Base-by-base conservation (phyloP, 768 basidiomycete species). In the Pulveroboletus ravenelii region DNA sequence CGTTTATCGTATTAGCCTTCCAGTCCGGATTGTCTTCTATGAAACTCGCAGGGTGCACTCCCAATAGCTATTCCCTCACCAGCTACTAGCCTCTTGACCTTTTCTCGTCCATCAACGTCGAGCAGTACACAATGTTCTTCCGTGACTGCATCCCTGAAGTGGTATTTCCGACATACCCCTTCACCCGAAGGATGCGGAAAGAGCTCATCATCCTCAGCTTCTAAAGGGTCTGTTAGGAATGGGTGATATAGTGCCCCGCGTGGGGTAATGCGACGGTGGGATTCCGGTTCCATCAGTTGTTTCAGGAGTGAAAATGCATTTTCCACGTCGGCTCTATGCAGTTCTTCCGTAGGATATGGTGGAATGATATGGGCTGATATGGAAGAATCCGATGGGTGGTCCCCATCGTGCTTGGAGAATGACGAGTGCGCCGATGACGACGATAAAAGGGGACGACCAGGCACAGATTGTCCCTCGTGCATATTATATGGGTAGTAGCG, bases 201-300 rank as follows among this genome's bases (percentile, higher is more conserved):
- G 55, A 77, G 78, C 50, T 78, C 81, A 50, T 88, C 85, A 47
- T 89, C 85, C 30, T 75, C 77, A 3, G 57, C 59, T 29, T 70
- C 74, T 17, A 72, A 75, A 0, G 68, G 62, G 41, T 78, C 80
- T 29, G 60, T 55, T 10, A 97, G 74, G 69, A 96, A 97, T 0
- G 80, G 77, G 61, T 97, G 93, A 51, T 78, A 78, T 41, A 98
- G 75, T 15, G 87, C 90, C 7, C 79, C 73, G 15, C 77, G 75
- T 3, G 94, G 90, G 4, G 89, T 92, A 48, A 84, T 78, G 18
- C 94, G 80, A 47, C 79, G 81, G 18, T 82, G 84, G 7, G 85
- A 82, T 62, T 93, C 90, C 1, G 89, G 82, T 36, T 87, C 76
- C 62, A 99, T 75, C 17, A 91, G 69, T 45, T 74, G 69, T 51